Conservation (phyloP, 768 basidiomycete species). For the Lactifluus hygrophoroides region DNA sequence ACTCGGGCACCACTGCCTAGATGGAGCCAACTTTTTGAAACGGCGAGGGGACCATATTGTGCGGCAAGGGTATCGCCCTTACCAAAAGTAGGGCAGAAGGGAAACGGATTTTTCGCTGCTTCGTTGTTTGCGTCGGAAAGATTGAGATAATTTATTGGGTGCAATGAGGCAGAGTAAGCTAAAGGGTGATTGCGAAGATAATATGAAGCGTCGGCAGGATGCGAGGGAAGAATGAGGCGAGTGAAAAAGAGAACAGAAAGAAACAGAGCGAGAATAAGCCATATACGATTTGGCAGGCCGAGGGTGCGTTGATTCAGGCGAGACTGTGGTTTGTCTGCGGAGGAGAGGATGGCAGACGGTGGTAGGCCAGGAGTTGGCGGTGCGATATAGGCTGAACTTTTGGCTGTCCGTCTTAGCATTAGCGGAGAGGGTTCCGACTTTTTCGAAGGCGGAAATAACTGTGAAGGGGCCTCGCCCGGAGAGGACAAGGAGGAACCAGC, state of each 20-base stretch:
- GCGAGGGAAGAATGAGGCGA: slow-evolving; percentile 42
- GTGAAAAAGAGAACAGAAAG: slow-evolving; percentile 48
- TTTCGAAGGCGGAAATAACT: slow-evolving; percentile 4
- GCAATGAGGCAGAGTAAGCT: slow-evolving; percentile 35
- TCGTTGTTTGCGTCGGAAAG: slow-evolving; percentile 29
- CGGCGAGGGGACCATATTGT: slow-evolving; percentile 66
- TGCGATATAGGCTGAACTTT: slow-evolving; percentile 50
- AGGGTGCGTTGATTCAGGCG: slow-evolving; percentile 48
- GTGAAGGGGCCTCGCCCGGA: slow-evolving; percentile 6
- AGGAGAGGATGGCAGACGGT: slow-evolving; percentile 37
- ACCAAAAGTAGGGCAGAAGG: slow-evolving; percentile 85
- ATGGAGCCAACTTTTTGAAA: slow-evolving; percentile 70
- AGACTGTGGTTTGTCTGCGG: slow-evolving; percentile 38
- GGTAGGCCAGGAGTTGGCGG: slow-evolving; percentile 31
- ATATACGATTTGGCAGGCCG: slow-evolving; percentile 62
- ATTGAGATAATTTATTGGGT: slow-evolving; percentile 81
- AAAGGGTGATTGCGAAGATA: slow-evolving; percentile 23
- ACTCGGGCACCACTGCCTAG: slow-evolving; percentile 74
- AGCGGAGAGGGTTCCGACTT: slow-evolving; percentile 9
- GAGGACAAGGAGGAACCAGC: slow-evolving; percentile 5
- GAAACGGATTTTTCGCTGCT: slow-evolving; percentile 63
- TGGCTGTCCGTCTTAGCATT: slow-evolving; percentile 55
- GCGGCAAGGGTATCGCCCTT: slow-evolving; percentile 70
- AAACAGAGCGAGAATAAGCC: slow-evolving; percentile 48
- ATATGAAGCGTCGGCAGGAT: slow-evolving; percentile 20